Base-by-base conservation (phyloP, 148 eudicot genomes). In the Rhododendron kiyosumense region DNA sequence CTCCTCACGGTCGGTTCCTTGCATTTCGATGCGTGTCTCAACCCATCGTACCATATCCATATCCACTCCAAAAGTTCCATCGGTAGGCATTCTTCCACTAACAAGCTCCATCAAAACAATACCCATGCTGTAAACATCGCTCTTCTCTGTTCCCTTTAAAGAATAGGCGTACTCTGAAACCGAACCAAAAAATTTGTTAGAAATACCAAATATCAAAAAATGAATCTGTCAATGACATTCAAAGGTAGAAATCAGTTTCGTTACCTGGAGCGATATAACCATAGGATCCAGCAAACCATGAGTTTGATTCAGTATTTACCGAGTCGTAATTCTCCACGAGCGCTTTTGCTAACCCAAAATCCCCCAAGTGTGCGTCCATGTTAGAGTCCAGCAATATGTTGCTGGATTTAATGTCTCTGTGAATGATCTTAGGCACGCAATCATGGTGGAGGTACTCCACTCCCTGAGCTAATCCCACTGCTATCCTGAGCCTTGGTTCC, bases 231-330 rank as follows among this genome's bases (percentile, higher is more conserved):
- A 43, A 52, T 2, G 1, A 20, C 77, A 22, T 9, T 7, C 45
- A 38, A 30, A 77, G 69, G 9, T 18, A 36, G 83, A 65, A 49
- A 9, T 26, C n/a, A 71, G 12, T 17, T 61, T 18, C 48, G 3
- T 71, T 97, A 97, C 99, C 99, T 91, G 98, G 99, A 86, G 99
- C 98, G 13, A 97, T 95, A 86, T 97, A 97, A 57, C 99, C 99
- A 57, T 93, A 97, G 54, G 99, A 97, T 84, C 99, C 99, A 41
- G 98, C 99, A 90, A 97, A 93, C 92, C 93, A 94, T n/a, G 92
- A 79, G 88, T 89, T 93, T 3, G 99, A 97, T 75, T 97, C 98
- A 0, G 96, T 97, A 67, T 94, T 92, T 30, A 92, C 18, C 0
- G 97, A 93, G 30, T 96, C 94, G 67, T 81, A 88, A 73, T 85